Evolutionary conservation across 2,329 filamentous ascomycete genomes (phyloP).

Genomic region (Penicillium verrucosum): DNA sequence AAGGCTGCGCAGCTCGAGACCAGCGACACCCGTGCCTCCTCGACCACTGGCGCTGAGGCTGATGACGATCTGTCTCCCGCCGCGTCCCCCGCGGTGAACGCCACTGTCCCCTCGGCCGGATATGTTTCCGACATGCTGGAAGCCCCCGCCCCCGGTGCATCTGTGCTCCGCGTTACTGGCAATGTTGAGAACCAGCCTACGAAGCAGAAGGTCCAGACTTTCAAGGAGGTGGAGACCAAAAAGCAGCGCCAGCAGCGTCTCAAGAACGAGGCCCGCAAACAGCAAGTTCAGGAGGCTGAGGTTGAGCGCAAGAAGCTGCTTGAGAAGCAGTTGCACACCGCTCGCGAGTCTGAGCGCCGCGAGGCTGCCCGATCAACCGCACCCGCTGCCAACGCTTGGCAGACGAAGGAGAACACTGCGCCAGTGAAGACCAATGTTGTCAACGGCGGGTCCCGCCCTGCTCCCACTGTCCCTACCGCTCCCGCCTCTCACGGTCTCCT

Average conservation of each 20-base stretch:
- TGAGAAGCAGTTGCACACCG: constrained; percentile 79
- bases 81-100: constrained; percentile 59
- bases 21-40: constrained; percentile 60
- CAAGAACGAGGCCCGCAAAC: constrained; percentile 80
- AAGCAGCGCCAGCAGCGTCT: constrained; percentile 91
- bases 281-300: constrained; percentile 72
- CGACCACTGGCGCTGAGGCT: constrained; percentile 69
- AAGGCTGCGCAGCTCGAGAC: constrained; percentile 56
- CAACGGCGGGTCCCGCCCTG: constrained; percentile 21
- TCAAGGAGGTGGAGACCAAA: constrained; percentile 76
- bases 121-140: constrained; percentile 93
- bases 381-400: constrained; percentile 55
- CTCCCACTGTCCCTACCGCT: constrained; percentile 16
- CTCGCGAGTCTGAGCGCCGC: constrained; percentile 80
- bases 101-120: constrained; percentile 46
- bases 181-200: constrained; percentile 56
- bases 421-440: constrained; percentile 9
- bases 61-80: constrained; percentile 76
- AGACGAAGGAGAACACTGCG: constrained; percentile 35
- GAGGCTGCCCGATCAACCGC: constrained; percentile 55
- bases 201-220: constrained; percentile 58
- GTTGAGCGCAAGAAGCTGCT: constrained; percentile 69
- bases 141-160: constrained; percentile 62
- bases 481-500: constrained; percentile 32
- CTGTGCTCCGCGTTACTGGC: constrained; percentile 74